Base-by-base conservation (phyloP, 371 early-diverging fungal species). In the Rhizopus stolonifer region DNA sequence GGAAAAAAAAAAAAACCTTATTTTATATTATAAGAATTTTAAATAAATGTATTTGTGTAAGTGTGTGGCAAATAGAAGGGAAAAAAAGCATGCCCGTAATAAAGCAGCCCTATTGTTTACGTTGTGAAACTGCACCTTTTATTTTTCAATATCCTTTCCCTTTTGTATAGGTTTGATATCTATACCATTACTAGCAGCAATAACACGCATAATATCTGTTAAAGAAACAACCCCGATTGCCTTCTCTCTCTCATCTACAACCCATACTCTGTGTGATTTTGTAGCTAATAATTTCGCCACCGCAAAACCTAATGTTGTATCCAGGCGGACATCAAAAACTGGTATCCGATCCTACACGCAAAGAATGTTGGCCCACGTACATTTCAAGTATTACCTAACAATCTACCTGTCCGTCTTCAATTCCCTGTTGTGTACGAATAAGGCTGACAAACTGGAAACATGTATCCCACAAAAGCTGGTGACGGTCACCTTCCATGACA, bases 231-330 rank as follows among this genome's bases (percentile, higher is more conserved):
- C 84, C 6, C 91, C 89, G 34, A 68, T 67, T 17, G 77, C 72
- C 33, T 67, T 54, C 19, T 74, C 74, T 34, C 59, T 45, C 24
- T 81, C 81, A 54, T 81, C 78, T 5, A 85, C 81, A 8, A 92
- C 85, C 92, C 92, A 93, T 11, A 93, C 77, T 40, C 93, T 86
- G 52, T 93, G 93, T 0, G 91, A 83, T 26, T 79, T 78, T 2
- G 93, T 93, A 11, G 93, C 92, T 23, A 85, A 72, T 52, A 92
- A 65, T 66, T 92, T 92, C 19, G 84, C 83, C 29, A 92, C 69
- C 0, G 88, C 78, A 25, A 81, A 81, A 7, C 84, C 77, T 42
- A 93, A 69, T 1, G 87, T 82, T 2, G 87, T 82, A 45, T 84
- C 82, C 9, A 83, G 72, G 18, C 81, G 76, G 5, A 89, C 91